Conservation (phyloP, 192 early-diverging fungal genomes). For the Backusella tuberculispora region DNA sequence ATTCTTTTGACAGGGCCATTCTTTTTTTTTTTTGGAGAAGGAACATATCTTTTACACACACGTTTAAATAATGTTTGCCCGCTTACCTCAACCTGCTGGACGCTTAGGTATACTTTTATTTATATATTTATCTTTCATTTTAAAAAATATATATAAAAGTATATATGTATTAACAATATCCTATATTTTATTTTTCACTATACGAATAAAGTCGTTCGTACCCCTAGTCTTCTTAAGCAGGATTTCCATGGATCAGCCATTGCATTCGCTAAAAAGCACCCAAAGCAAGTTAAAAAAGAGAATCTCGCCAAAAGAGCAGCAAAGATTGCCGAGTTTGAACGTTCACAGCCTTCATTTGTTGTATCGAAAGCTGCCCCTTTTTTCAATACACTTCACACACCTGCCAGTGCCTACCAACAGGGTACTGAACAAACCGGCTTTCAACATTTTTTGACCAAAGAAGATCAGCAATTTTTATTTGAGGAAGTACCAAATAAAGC, state of each 20-base stretch:
- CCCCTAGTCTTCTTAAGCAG: conserved; percentile 10
- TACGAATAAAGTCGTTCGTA: background rate
- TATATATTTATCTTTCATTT: background rate
- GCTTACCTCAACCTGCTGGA: conserved; percentile 1
- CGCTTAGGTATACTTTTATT: conserved; percentile 15
- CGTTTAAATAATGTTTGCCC: conserved; percentile 4
- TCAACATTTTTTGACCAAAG: conserved; percentile 53
- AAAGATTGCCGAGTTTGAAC: conserved; percentile 32
- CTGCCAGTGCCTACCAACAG: conserved; percentile 35
- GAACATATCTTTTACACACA: background rate
- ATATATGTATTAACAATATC: too few species aligned
- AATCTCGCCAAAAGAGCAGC: conserved; percentile 43
- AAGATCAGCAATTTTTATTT: conserved; percentile 54
- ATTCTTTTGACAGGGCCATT: conserved; percentile 14
- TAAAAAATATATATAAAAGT: background rate
- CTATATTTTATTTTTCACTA: background rate
- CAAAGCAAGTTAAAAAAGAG: conserved; percentile 48
- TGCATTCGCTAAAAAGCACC: conserved; percentile 40
- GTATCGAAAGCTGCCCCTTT: conserved; percentile 36
- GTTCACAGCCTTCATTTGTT: conserved; percentile 42
- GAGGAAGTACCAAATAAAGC: conserved; percentile 46
- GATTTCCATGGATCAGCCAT: conserved; percentile 39
- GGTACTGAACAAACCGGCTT: conserved; percentile 30
- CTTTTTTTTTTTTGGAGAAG: background rate
- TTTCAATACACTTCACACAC: conserved; percentile 38